phyloP scores from a whole-genome alignment of 148 eudicot species.

The Vaccinium vitisidaea region DNA sequence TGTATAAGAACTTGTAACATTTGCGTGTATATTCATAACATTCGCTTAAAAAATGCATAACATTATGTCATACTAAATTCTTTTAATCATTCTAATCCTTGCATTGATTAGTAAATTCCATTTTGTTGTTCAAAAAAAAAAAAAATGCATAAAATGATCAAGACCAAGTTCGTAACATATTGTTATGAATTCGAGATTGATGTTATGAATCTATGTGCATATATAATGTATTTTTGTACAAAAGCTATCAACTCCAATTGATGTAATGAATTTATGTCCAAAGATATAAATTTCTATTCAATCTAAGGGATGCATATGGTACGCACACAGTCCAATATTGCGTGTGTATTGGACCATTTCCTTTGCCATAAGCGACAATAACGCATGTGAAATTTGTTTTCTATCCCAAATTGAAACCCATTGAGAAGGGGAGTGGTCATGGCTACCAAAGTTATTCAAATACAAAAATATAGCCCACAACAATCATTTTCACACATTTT shows the following conservation, averaged over 20 bases:
- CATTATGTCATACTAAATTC: no score
- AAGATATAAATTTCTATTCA: no score
- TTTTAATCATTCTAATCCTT: no score
- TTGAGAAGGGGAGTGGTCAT: background rate
- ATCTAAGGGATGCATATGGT: background rate
- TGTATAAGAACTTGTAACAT: background rate
- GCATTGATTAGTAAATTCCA: no score
- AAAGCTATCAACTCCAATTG: no score
- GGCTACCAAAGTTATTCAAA: background rate
- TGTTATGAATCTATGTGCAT: no score
- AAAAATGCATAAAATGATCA: background rate
- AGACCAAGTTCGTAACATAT: background rate
- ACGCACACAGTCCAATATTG: background rate
- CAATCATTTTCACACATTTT: background rate
- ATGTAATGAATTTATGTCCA: background rate
- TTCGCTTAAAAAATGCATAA: background rate
- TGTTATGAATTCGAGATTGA: background rate
- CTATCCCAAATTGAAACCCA: background rate
- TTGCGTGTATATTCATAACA: background rate
- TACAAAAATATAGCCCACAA: background rate
- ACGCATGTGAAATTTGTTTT: background rate
- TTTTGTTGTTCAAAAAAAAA: no score
- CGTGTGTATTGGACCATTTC: no score
- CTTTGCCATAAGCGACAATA: no score
- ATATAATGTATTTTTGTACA: no score